Percentiles rank a stretch among this genome's conserved stretches.
Conservation (phyloP, 805 yeast species). For the Spathaspora sp. region DNA sequence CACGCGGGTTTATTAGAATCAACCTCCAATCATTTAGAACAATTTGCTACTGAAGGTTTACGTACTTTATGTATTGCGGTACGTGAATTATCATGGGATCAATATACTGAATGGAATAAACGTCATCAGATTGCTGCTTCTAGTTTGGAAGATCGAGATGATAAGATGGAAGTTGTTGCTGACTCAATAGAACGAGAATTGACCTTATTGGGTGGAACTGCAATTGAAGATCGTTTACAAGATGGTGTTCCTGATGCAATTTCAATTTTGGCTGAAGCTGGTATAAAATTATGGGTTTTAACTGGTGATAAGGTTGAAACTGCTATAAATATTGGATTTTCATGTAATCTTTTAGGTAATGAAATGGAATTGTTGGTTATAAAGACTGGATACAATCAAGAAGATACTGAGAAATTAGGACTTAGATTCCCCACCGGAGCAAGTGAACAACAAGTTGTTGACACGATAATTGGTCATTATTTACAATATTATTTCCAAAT, state of each 20-base stretch:
- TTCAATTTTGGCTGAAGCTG: constrained; percentile 64
- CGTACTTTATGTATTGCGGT: constrained; percentile 80
- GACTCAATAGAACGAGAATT: constrained; percentile 68
- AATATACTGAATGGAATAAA: constrained; percentile 60
- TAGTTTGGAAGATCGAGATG: constrained; percentile 62
- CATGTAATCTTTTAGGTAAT: constrained; percentile 71
- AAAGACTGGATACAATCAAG: constrained; percentile 28
- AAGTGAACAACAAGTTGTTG: constrained; percentile 38
- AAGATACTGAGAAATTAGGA: constrained; percentile 22
- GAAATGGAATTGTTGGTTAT: constrained; percentile 73
- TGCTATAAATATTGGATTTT: constrained; percentile 82
- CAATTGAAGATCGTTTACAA: constrained; percentile 81
- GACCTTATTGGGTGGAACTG: constrained; percentile 74
- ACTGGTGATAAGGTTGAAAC: constrained; percentile 91
- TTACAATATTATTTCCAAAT: constrained; percentile 53
- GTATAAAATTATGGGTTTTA: constrained; percentile 80
- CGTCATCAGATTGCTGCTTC: constrained; percentile 65
- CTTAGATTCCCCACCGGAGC: constrained; percentile 13
- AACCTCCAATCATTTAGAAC: constrained; percentile 73
- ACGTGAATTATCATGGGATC: constrained; percentile 58
- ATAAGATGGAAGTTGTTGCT: constrained; percentile 68
- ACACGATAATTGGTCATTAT: constrained; percentile 48
- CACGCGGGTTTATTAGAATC: constrained; percentile 51
- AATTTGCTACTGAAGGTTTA: constrained; percentile 78
- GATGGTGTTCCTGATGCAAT: constrained; percentile 86